A percentile compares a stretch with the other conserved stretches of the same genome.
These are phyloP conservation scores for Falciphora oryzae DNA, from an alignment of 2,329 filamentous ascomycete species.

Conservation along the genomic window DNA sequence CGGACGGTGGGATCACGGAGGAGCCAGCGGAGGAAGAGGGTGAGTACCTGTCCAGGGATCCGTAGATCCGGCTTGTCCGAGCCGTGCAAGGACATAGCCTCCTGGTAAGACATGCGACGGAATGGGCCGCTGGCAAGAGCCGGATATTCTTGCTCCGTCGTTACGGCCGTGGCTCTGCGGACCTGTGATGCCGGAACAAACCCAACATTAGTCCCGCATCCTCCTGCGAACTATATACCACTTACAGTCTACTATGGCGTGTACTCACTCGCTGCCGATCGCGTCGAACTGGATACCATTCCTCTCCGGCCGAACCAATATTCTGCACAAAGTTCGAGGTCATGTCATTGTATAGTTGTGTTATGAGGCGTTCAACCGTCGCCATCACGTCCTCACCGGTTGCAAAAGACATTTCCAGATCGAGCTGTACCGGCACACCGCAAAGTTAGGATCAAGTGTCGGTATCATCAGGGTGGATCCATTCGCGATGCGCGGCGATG, in stretches of 20 bases:
- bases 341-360: constrained; percentile 38
- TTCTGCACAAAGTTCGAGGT: constrained; percentile 4
- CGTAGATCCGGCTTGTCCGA: constrained; percentile 90
- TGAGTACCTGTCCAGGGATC: constrained; percentile 38
- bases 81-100: constrained; percentile 75
- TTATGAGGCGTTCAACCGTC: constrained; percentile 45
- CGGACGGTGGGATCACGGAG: constrained; percentile 37
- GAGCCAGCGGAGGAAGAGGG: neutral
- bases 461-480: neutral
- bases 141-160: constrained; percentile 18
- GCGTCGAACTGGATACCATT: constrained; percentile 14
- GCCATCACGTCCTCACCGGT: constrained; percentile 64
- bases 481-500: neutral
- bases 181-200: neutral
- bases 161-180: neutral
- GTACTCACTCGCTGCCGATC: constrained; percentile 10
- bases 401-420: constrained; percentile 90
- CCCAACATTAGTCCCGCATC: neutral
- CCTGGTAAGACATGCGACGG: constrained; percentile 60
- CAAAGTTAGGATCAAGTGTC: neutral
- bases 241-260: neutral
- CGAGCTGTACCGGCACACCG: constrained; percentile 49
- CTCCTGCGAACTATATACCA: neutral
- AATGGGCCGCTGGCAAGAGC: constrained; percentile 36
- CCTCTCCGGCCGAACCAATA: constrained; percentile 5